phyloP scores from a whole-genome alignment of 1,139 yeast species.

The Fermentozyma sake region DNA sequence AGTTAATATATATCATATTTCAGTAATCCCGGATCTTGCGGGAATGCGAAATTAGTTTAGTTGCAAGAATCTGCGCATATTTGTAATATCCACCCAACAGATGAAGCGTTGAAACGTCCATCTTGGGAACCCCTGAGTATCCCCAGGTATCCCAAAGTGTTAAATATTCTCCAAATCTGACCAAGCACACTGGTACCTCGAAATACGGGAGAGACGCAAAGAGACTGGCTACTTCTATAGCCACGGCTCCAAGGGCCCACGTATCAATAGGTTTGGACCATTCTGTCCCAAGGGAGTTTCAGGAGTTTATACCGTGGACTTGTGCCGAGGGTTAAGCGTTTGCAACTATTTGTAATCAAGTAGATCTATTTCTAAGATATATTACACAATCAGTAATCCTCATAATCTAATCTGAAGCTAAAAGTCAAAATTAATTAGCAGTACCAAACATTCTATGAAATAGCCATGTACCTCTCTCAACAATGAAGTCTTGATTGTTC shows the following conservation, averaged over 20 bases:
- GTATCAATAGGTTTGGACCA: conserved; percentile 81
- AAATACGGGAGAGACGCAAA: conserved; percentile 73
- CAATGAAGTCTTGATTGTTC: too few relatives aligned
- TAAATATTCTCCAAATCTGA: conserved; percentile 67
- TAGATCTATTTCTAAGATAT: too few relatives aligned
- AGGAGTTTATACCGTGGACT: too few relatives aligned
- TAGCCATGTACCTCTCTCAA: too few relatives aligned
- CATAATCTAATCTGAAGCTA: too few relatives aligned
- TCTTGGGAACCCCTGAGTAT: conserved; percentile 70
- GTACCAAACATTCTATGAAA: too few relatives aligned
- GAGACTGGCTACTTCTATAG: conserved; percentile 73
- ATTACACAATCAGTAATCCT: too few relatives aligned
- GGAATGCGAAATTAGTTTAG: conserved; percentile 52
- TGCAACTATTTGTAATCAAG: too few relatives aligned
- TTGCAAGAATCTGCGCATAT: conserved; percentile 49
- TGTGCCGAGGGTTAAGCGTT: too few relatives aligned
- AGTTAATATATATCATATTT: conserved; percentile 25
- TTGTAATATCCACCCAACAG: conserved; percentile 71
- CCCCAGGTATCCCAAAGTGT: too few relatives aligned
- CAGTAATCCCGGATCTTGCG: conserved; percentile 30
- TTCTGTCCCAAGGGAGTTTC: conserved; percentile 73
- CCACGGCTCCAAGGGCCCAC: conserved; percentile 93
- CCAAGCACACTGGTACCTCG: conserved; percentile 81
- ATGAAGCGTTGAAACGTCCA: conserved; percentile 9
- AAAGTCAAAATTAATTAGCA: too few relatives aligned